These are phyloP conservation scores for Epichloe sibirici DNA, from an alignment of 2,329 filamentous ascomycete genomes.

Conservation along the genomic window DNA sequence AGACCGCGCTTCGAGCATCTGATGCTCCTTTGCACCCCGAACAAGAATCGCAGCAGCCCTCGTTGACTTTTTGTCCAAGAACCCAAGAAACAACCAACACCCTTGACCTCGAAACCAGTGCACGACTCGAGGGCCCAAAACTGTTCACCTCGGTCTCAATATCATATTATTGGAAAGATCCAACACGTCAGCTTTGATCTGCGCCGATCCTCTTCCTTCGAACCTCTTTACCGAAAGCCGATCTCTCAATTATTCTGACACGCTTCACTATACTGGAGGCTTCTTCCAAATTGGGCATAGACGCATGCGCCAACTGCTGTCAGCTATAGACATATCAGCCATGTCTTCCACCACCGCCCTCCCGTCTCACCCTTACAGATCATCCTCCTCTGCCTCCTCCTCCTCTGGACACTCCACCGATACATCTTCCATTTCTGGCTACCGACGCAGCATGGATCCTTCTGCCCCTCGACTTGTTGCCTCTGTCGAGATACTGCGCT, in stretches of 20 bases:
- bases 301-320: not conserved
- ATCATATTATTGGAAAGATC: not conserved
- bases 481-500: slow-evolving; percentile 48
- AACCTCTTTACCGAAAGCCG: not conserved
- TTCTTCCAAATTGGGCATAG: not conserved
- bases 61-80: not conserved
- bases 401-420: slow-evolving; percentile 28
- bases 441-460: slow-evolving; percentile 37
- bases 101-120: not conserved
- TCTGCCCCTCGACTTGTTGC: slow-evolving; percentile 28
- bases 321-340: slow-evolving; percentile 4
- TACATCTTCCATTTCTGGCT: slow-evolving; percentile 19
- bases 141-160: not conserved
- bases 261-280: not conserved
- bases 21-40: not conserved
- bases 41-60: not conserved
- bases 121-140: not conserved
- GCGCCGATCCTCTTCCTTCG: not conserved
- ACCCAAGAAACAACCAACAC: not conserved
- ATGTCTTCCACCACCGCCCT: slow-evolving; percentile 8
- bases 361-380: slow-evolving; percentile 10
- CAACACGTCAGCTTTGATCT: not conserved
- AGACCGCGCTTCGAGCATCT: too few species aligned
- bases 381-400: slow-evolving; percentile 21
- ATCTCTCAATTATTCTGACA: not conserved